Evolutionary conservation across 306 rosid species (phyloP), one percentile per base, ranked within the genome.

Genomic region (Malus sieversii): DNA sequence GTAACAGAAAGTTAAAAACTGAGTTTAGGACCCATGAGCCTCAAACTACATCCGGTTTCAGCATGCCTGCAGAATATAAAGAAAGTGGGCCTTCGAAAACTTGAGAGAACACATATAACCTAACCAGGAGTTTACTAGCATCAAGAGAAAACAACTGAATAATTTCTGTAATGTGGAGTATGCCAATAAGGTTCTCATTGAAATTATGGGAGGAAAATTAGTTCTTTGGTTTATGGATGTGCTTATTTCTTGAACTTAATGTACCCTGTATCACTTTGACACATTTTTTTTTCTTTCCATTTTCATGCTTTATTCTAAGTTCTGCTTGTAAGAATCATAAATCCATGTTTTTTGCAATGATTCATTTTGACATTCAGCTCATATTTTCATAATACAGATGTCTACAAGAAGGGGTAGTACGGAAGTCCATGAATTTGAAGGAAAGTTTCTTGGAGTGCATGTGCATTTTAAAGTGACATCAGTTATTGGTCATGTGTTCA

Each of bases 401-500:
- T 81, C 62, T 84, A 87, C 98, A 18, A 86, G 98, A 80, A 94
- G 46, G 87, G 93, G 93, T 74, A 94, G 97, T 79, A 94, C 97
- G 6, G 97, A 92, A 0, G 82, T 94, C 58, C 98, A 94, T 66
- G 97, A 94, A 84, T 90, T 94, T 30, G 93, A 87, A 6, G 98
- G 95, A 65, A 84, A 6, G 59, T 92, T 94, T 90, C 90, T 45
- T 51, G 87, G 91, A 53, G 78, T 61, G 25, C 87, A 64, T 63
- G 95, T 81, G 2, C 83, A 48, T 22, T 94, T 88, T 68, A 94
- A 84, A 90, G 97, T 94, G 27, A 92, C 98, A 73, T 94, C 98
- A 19, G 98, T 90, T n/a, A 94, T 90, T 83, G 98, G 98, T 25
- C 98, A 94, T 76, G 77, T 94, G 61, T 94, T 92, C 94, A 94